Evolutionary conservation across 495 filamentous ascomycete species (phyloP), one percentile per base, ranked within the genome.

Genomic region (Pseudoneurospora amorphoporcata): DNA sequence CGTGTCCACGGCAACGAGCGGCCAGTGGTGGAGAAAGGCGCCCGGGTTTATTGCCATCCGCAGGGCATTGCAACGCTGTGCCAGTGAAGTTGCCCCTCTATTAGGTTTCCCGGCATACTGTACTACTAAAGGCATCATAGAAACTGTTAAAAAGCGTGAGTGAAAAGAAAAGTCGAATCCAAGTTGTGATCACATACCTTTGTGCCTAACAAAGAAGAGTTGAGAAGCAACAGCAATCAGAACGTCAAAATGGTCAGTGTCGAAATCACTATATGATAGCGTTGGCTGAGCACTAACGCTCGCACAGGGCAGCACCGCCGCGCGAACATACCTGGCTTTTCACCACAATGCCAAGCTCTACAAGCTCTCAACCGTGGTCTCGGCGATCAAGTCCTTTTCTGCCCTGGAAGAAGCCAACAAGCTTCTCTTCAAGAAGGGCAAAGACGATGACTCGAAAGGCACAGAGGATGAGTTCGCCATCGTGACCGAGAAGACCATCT

Each of bases 401-500:
- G 69, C 75, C 4, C 83, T 89, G 2, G 79, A 83, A 39, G 83
- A 85, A 68, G 76, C 81, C 39, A 83, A 86, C 71, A 82, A 79
- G 70, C 73, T 74, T 1, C 82, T 89, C 4, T 88, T 86, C 80
- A 89, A 90, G 75, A 70, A 81, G 23, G 81, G 77, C 37, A 73
- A 68, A 8, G 83, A 86, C 23, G 14, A 65, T 65, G 53, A 65
- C 29, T 65, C 35, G 75, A 70, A 81, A 29, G 80, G 77, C 37
- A 73, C 68, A 9, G 83, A 86, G n/a, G 14, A 65, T 65, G 53
- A 65, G 23, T 65, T 86, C 77, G 83, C 85, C 41, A 74, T 91
- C 45, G 79, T 87, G n/a, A 90, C 88, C 7, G 81, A 84, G 17
- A 43, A 84, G 37, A 91, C 89, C n/a, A 89, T 91, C 73, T 91